Evolutionary conservation across 1,284 basidiomycete genomes (phyloP), one percentile per base, ranked within the genome.

Genomic region (Irpex lacteus): DNA sequence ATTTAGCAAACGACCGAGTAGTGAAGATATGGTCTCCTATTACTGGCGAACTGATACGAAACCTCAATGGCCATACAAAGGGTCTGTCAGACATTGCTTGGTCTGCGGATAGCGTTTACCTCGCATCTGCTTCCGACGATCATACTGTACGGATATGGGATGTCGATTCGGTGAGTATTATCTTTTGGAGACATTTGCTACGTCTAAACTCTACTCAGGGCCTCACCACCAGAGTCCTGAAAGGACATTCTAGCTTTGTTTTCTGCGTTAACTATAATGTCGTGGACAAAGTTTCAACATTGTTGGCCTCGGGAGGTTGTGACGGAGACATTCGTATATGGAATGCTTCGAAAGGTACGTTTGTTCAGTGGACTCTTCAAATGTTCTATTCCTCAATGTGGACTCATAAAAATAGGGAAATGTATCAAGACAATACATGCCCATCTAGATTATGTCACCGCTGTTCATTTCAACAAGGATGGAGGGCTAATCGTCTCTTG

Each of bases 271-370:
- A 96, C 68, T 98, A 94, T 76, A 96, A 96, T 72, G 88, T 89
- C 0, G 84, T 92, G 8, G 54, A 56, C 34, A 56, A 56, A 9
- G 34, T 21, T 7, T 91, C 92, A 0, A 96, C 95, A 67, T 79
- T 98, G 18, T 82, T 98, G 19, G 96, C 94, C 1, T 96, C 94
- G 9, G 97, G 97, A 3, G 90, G 90, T 0, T 96, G 94, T 72
- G 97, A 98, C 69, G 96, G 97, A 65, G 93, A 94, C 68, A 89
- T 98, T 4, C 86, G 91, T 65, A 87, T 99, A 69, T 98, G 97
- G 97, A 94, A 98, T 71, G 84, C 91, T 0, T 82, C 86, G 5
- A 84, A 87, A 81, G 93, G 93, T 92, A 63, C 74, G 63, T 2
- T 4, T 54, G 68, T 38, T 37, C 15, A n/a, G 38, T 21, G 37